Evolutionary conservation across 2,329 filamentous ascomycete species (phyloP).

Genomic region (Xylaria sp.): DNA sequence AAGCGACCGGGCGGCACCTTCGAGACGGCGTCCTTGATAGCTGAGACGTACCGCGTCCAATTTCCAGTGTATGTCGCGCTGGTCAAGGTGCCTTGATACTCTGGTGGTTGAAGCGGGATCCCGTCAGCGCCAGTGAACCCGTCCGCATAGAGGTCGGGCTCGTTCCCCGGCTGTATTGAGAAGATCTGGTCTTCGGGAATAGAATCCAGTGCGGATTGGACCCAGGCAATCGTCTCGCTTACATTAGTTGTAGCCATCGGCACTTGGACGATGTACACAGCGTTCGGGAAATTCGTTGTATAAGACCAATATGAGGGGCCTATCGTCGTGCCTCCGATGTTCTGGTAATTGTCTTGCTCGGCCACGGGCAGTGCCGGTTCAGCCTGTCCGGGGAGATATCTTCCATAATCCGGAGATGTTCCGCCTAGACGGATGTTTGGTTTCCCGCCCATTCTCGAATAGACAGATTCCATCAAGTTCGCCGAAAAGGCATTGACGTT

Average conservation of each 20-base stretch:
- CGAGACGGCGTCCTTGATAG: constrained; percentile 37
- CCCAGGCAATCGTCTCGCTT: constrained; percentile 44
- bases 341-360: constrained; percentile 44
- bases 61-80: constrained; percentile 46
- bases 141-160: constrained; percentile 43
- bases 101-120: constrained; percentile 41
- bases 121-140: constrained; percentile 35
- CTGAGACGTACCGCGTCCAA: constrained; percentile 43
- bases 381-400: constrained; percentile 41
- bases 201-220: constrained; percentile 36
- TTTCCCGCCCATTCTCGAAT: constrained; percentile 43
- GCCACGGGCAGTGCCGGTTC: constrained; percentile 42
- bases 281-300: constrained; percentile 40
- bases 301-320: constrained; percentile 45
- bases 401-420: constrained; percentile 45
- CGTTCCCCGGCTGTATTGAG: constrained; percentile 46
- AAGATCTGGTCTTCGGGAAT: constrained; percentile 44
- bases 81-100: constrained; percentile 42
- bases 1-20: constrained; percentile 37
- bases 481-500: constrained; percentile 43
- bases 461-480: constrained; percentile 44
- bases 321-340: constrained; percentile 44
- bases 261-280: constrained; percentile 45
- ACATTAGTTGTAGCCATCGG: constrained; percentile 45
- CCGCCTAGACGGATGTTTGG: constrained; percentile 46